Conservation (phyloP, 768 basidiomycete genomes). For the Termitomyces sp. region DNA sequence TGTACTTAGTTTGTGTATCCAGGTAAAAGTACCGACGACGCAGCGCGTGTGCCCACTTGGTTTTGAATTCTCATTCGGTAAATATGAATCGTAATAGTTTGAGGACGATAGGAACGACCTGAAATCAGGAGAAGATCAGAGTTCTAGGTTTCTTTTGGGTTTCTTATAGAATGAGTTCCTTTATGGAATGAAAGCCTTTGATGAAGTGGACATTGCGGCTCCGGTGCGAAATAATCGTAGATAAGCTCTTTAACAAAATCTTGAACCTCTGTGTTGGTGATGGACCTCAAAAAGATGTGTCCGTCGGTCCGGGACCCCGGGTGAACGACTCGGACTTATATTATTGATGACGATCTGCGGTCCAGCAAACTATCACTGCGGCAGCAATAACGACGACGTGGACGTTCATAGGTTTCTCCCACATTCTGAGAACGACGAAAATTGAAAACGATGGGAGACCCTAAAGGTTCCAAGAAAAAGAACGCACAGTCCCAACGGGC, state of each 20-base stretch:
- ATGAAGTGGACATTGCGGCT: neutral
- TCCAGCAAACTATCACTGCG: neutral
- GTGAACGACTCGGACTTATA: too few species aligned
- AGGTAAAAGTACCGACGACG: neutral
- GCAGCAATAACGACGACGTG: neutral
- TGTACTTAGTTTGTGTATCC: too few species aligned
- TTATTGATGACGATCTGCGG: too few species aligned
- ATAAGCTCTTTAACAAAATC: too few species aligned
- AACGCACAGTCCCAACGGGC: conserved; percentile 3
- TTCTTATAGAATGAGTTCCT: neutral
- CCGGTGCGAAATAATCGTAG: too few species aligned
- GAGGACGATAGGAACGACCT: neutral
- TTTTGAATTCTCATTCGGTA: neutral
- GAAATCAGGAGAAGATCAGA: neutral
- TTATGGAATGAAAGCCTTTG: neutral
- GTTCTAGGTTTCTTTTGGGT: too few species aligned
- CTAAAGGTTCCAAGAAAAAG: conserved; percentile 6
- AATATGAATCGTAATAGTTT: neutral
- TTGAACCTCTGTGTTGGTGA: too few species aligned
- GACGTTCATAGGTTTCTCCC: neutral
- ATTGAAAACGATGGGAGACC: conserved; percentile 2
- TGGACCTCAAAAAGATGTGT: too few species aligned
- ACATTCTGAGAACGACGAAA: neutral
- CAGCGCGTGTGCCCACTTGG: neutral
- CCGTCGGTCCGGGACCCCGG: too few species aligned